Conservation (phyloP, 2,329 filamentous ascomycete genomes). For the Sordariomycetes sp. region DNA sequence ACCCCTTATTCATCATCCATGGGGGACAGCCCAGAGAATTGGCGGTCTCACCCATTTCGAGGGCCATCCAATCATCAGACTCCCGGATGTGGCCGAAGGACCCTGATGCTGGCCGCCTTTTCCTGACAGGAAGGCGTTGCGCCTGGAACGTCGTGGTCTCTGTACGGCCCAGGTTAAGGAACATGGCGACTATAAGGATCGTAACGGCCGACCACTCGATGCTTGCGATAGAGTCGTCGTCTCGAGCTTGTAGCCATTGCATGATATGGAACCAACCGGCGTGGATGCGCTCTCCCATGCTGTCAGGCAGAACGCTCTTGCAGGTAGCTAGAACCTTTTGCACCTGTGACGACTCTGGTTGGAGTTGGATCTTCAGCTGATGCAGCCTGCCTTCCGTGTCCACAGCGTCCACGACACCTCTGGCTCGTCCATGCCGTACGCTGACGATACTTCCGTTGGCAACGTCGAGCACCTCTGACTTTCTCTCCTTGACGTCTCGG, state of each 20-base stretch:
- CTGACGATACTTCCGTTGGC: conserved; percentile 38
- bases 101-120: conserved; percentile 21
- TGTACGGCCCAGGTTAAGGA: conserved; percentile 46
- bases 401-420: conserved; percentile 56
- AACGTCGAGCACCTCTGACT: conserved; percentile 35
- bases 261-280: conserved; percentile 67
- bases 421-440: conserved; percentile 47
- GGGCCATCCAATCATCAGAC: conserved; percentile 35
- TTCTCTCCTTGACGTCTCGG: conserved; percentile 39
- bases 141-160: conserved; percentile 15
- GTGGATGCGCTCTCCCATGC: conserved; percentile 50
- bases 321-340: conserved; percentile 51
- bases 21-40: conserved; percentile 39
- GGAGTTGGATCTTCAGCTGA: conserved; percentile 57
- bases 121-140: conserved; percentile 17
- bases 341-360: conserved; percentile 55
- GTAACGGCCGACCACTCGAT: conserved; percentile 62
- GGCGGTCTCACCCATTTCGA: conserved; percentile 35
- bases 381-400: conserved; percentile 55
- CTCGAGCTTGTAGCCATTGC: conserved; percentile 53
- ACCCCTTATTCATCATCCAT: conserved; percentile 55
- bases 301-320: conserved; percentile 52
- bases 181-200: conserved; percentile 55
- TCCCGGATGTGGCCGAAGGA: conserved; percentile 25
- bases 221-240: conserved; percentile 36